Conservation (phyloP, 257 asterid species). For the Catharanthus roseus region DNA sequence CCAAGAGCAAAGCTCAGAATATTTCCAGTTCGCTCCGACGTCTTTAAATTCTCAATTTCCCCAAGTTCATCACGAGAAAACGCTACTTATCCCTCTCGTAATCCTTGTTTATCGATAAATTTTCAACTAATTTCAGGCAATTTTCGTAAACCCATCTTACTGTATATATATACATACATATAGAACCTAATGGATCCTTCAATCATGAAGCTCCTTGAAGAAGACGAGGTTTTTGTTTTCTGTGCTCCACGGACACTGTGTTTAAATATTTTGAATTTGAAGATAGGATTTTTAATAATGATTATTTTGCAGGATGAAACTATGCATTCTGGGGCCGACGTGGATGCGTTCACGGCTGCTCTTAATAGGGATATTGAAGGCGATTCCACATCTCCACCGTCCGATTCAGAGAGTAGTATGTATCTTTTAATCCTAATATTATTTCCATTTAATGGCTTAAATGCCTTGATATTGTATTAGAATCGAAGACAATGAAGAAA, state of each 20-base stretch:
- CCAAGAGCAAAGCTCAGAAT: background rate
- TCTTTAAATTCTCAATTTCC: background rate
- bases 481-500: background rate
- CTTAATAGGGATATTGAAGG: slow-evolving; percentile 89
- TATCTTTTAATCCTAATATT: background rate
- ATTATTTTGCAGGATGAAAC: slow-evolving; percentile 61
- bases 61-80: background rate
- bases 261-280: background rate
- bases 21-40: background rate
- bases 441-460: too few species aligned
- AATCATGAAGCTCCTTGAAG: slow-evolving; percentile 78
- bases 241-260: too few species aligned
- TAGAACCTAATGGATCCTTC: slow-evolving; percentile 58
- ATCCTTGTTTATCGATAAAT: background rate
- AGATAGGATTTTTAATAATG: background rate
- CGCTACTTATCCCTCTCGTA: background rate
- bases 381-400: slow-evolving; percentile 46
- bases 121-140: background rate
- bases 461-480: background rate
- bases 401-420: slow-evolving; percentile 49
- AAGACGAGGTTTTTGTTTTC: slow-evolving; percentile 69
- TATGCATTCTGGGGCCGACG: slow-evolving; percentile 97
- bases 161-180: background rate
- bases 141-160: background rate
- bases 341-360: slow-evolving; percentile 92